Conservation (phyloP, 768 basidiomycete species). For the Agrocybe praecox region DNA sequence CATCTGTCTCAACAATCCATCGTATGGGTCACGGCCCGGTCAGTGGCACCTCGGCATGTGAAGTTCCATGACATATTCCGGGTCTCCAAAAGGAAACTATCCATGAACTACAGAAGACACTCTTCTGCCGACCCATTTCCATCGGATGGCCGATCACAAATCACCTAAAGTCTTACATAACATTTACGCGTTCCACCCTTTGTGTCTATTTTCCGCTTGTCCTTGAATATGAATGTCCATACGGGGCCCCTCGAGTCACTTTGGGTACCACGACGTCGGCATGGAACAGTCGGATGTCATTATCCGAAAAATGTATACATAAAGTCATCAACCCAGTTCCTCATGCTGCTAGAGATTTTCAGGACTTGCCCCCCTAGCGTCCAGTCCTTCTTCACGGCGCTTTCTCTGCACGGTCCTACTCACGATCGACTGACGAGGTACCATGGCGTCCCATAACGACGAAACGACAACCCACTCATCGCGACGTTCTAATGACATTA, state of each 20-base stretch:
- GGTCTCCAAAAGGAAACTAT: conserved; percentile 2
- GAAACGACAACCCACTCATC: not conserved
- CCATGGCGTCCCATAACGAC: not conserved
- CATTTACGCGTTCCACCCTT: not conserved
- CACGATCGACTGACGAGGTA: not conserved
- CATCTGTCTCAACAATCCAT: not conserved
- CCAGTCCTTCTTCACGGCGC: too few relatives aligned
- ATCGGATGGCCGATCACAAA: not conserved
- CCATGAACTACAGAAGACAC: not conserved
- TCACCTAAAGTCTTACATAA: not conserved
- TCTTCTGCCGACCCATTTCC: conserved; percentile 11
- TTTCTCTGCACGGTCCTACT: not conserved
- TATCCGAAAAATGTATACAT: not conserved
- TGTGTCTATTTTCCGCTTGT: not conserved
- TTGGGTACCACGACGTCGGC: not conserved
- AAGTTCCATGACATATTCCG: not conserved
- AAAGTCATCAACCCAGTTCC: not conserved
- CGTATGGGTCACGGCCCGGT: not conserved
- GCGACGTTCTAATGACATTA: conserved; percentile 12
- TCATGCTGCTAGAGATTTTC: not conserved
- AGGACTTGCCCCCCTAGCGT: not conserved
- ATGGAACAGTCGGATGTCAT: not conserved
- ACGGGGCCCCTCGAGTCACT: not conserved
- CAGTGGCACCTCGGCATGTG: not conserved
- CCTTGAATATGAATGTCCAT: too few relatives aligned